Conservation (phyloP, 495 filamentous ascomycete genomes). For the Saxophila tyrrhenica region DNA sequence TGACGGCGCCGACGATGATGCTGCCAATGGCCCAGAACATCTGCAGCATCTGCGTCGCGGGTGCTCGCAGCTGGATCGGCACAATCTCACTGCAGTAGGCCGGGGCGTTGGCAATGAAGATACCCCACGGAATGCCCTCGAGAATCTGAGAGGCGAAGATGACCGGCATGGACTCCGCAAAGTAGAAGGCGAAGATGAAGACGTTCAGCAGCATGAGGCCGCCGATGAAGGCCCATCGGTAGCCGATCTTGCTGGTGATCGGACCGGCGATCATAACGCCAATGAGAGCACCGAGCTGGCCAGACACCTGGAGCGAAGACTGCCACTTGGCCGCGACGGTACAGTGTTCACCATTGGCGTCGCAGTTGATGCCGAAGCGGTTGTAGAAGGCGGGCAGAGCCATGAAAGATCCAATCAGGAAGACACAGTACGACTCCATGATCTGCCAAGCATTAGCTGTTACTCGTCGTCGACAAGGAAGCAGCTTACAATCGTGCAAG, state of each 20-base stretch:
- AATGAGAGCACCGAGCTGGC: slow-evolving; percentile 21
- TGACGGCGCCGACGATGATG: slow-evolving; percentile 22
- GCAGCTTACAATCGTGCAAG: slow-evolving; percentile 21
- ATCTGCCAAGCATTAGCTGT: slow-evolving; percentile 17
- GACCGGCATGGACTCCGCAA: slow-evolving; percentile 17
- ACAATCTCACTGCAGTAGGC: slow-evolving; percentile 24
- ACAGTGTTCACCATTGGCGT: background rate
- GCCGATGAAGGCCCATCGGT: slow-evolving; percentile 16
- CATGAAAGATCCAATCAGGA: slow-evolving; percentile 22
- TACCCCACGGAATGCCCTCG: slow-evolving; percentile 23
- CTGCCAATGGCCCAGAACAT: slow-evolving; percentile 26
- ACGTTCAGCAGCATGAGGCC: slow-evolving; percentile 22
- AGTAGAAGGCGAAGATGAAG: slow-evolving; percentile 26
- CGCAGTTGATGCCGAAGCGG: slow-evolving; percentile 12
- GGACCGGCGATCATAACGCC: slow-evolving; percentile 20
- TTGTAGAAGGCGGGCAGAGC: slow-evolving; percentile 15
- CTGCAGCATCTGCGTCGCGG: slow-evolving; percentile 20
- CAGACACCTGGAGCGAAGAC: slow-evolving; percentile 15
- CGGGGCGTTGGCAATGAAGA: slow-evolving; percentile 24
- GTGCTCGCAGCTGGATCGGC: slow-evolving; percentile 21
- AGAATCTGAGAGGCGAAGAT: slow-evolving; percentile 21
- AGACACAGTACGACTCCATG: slow-evolving; percentile 24
- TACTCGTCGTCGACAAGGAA: background rate
- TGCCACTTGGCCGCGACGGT: slow-evolving; percentile 17
- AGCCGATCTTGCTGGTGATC: slow-evolving; percentile 20